Evolutionary conservation across 345 rosid species (phyloP).

Genomic region (Eucalyptus leucophloia): DNA sequence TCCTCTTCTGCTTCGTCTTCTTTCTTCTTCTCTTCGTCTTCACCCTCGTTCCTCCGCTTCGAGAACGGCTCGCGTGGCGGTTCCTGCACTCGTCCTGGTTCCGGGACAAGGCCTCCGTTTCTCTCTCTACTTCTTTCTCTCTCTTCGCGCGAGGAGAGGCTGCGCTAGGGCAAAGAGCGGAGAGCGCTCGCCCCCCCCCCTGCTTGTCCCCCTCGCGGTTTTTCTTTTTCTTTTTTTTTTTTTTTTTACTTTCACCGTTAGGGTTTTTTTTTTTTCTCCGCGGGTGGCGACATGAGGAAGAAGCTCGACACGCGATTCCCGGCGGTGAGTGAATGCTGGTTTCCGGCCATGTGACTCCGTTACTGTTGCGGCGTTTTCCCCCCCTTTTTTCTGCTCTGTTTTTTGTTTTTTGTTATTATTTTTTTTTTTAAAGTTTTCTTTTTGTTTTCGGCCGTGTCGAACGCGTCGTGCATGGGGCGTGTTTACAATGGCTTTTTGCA

Average conservation of each 20-base stretch:
- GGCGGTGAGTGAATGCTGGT: background rate
- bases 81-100: background rate
- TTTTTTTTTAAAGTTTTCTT: background rate
- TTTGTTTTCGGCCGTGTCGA: background rate
- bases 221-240: no score
- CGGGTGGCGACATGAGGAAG: conserved; percentile 13
- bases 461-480: background rate
- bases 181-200: background rate
- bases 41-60: background rate
- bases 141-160: background rate
- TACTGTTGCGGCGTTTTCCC: background rate
- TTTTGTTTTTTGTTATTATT: no score
- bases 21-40: background rate
- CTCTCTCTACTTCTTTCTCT: background rate
- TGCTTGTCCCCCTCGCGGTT: background rate
- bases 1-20: background rate
- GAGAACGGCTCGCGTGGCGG: background rate
- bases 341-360: background rate
- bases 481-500: background rate
- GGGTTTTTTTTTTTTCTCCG: background rate
- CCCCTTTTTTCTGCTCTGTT: background rate
- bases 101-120: background rate
- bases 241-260: background rate
- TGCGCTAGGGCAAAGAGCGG: background rate
- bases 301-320: conserved; percentile 40